These are phyloP conservation scores for Lanzia echinophila DNA, from an alignment of 2,329 filamentous ascomycete genomes.

Conservation along the genomic window DNA sequence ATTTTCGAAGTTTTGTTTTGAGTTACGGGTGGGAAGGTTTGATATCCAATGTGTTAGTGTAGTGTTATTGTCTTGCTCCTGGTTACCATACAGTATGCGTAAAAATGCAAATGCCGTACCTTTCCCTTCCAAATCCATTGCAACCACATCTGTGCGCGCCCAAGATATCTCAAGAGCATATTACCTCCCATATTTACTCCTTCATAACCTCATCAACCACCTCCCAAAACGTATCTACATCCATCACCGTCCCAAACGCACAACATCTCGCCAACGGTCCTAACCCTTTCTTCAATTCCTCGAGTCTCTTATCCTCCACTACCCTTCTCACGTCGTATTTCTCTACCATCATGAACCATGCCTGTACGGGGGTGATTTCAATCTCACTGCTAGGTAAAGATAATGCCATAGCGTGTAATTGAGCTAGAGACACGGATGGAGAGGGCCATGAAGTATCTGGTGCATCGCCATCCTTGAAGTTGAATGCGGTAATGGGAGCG, in stretches of 20 bases:
- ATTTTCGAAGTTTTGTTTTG: too few relatives aligned
- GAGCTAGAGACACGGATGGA: slow-evolving; percentile 8
- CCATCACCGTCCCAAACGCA: slow-evolving; percentile 26
- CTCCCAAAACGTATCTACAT: slow-evolving; percentile 22
- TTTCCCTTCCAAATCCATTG: background rate
- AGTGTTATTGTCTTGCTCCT: too few relatives aligned
- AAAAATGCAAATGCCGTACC: background rate
- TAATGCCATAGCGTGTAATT: slow-evolving; percentile 18
- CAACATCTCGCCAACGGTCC: slow-evolving; percentile 20
- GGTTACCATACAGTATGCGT: too few relatives aligned
- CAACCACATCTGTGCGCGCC: background rate
- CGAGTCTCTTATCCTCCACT: slow-evolving; percentile 3
- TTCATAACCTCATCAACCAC: slow-evolving; percentile 16
- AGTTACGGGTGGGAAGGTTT: too few relatives aligned
- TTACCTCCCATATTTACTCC: background rate
- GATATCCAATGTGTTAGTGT: too few relatives aligned
- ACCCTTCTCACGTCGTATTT: slow-evolving; percentile 13
- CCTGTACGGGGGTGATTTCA: slow-evolving; percentile 29
- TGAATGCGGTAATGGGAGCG: slow-evolving; percentile 15
- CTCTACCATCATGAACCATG: slow-evolving; percentile 23
- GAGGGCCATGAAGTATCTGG: slow-evolving; percentile 8
- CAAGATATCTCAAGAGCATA: background rate
- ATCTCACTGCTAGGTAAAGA: slow-evolving; percentile 20
- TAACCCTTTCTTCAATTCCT: slow-evolving; percentile 19
- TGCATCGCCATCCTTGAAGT: background rate